These are phyloP conservation scores for Flaveria robusta DNA, from an alignment of 129 eudicot species.

Conservation along the genomic window DNA sequence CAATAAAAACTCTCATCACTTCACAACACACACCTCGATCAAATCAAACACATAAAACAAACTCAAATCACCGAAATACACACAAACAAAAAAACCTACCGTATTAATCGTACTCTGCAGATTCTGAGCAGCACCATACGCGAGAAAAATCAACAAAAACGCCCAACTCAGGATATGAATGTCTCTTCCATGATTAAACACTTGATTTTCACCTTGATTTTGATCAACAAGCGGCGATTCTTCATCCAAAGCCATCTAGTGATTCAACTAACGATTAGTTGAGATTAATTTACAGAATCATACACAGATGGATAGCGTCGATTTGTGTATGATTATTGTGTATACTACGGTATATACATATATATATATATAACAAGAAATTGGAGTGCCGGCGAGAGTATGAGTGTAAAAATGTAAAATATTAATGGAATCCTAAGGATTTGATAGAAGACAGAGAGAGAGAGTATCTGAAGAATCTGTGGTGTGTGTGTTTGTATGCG, in stretches of 20 bases:
- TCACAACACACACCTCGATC: background rate
- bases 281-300: slow-evolving; percentile 10
- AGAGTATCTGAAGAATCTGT: slow-evolving; percentile 8
- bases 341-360: background rate
- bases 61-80: background rate
- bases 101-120: slow-evolving; percentile 83
- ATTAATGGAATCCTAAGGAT: slow-evolving; percentile 6
- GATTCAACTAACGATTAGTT: slow-evolving; percentile 18
- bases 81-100: slow-evolving; percentile 39
- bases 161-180: slow-evolving; percentile 76
- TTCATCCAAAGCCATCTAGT: slow-evolving; percentile 55
- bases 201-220: slow-evolving; percentile 20
- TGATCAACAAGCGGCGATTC: slow-evolving; percentile 53
- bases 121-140: slow-evolving; percentile 98
- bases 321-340: slow-evolving; percentile 7
- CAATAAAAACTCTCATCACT: background rate
- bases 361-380: background rate
- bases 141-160: slow-evolving; percentile 80
- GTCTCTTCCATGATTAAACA: slow-evolving; percentile 61
- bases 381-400: slow-evolving; percentile 33
- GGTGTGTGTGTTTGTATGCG: background rate
- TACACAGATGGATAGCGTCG: background rate
- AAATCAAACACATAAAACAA: background rate
- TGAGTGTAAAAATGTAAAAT: slow-evolving; percentile 8
- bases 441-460: slow-evolving; percentile 6